These are phyloP conservation scores for Phytopythium boreale DNA, from an alignment of 352 stramenopile genomes.

Conservation along the genomic window DNA sequence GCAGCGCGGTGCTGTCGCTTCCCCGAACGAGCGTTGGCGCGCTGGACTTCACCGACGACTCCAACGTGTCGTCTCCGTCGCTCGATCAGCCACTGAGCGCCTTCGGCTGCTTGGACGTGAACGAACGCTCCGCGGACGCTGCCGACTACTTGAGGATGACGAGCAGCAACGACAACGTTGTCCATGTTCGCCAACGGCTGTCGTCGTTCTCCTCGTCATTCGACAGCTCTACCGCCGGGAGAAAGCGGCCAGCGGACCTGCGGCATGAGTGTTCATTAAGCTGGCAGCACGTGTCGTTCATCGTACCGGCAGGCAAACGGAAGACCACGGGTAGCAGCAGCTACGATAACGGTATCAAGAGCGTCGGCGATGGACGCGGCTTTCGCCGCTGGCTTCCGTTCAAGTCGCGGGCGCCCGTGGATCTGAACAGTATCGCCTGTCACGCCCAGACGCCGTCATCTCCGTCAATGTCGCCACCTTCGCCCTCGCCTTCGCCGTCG, in stretches of 20 bases:
- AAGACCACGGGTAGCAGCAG: neutral
- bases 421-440: constrained; percentile 1
- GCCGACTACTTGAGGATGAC: neutral
- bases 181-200: neutral
- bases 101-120: neutral
- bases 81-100: neutral
- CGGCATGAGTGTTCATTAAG: constrained; percentile 50
- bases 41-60: neutral
- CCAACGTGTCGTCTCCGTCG: neutral
- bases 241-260: neutral
- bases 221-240: neutral
- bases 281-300: constrained; percentile 67
- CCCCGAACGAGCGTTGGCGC: neutral
- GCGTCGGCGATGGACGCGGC: neutral
- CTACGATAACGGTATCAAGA: neutral
- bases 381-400: constrained; percentile 4
- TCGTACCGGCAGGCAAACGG: constrained; percentile 34
- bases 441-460: constrained; percentile 2
- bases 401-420: neutral
- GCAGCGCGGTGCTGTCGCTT: neutral
- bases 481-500: neutral
- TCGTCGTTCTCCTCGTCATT: constrained; percentile 1
- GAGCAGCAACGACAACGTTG: neutral
- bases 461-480: neutral
- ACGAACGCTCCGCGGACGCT: neutral